Evolutionary conservation across 495 filamentous ascomycete genomes (phyloP).

Genomic region (Hyaloscypha finlandica): DNA sequence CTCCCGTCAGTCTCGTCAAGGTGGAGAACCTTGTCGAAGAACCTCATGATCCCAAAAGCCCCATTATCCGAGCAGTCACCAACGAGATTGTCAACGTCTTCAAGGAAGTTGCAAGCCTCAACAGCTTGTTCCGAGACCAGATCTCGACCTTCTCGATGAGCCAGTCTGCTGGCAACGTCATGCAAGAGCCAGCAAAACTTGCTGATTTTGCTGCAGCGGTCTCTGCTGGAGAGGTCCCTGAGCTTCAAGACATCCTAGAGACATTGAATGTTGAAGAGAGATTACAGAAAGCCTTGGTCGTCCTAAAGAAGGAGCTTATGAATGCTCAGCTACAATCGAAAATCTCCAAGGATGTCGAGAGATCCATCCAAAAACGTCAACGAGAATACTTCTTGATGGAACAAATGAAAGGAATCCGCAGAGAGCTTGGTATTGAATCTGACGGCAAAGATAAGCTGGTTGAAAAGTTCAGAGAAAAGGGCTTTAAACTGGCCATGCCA

Average conservation of each 20-base stretch:
- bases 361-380: slow-evolving; percentile 96
- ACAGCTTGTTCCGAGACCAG: slow-evolving; percentile 95
- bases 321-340: slow-evolving; percentile 96
- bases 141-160: slow-evolving; percentile 96
- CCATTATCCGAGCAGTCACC: slow-evolving; percentile 83
- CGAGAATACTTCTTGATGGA: slow-evolving; percentile 99
- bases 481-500: slow-evolving; percentile 92
- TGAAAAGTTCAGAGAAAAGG: slow-evolving; percentile 96
- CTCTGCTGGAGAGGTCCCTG: slow-evolving; percentile 82
- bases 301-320: slow-evolving; percentile 97
- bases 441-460: slow-evolving; percentile 98
- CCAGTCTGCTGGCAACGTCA: slow-evolving; percentile 90
- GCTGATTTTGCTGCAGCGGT: slow-evolving; percentile 98
- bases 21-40: slow-evolving; percentile 91
- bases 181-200: slow-evolving; percentile 89
- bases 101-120: slow-evolving; percentile 92
- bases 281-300: slow-evolving; percentile 83
- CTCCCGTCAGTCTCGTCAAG: slow-evolving; percentile 88
- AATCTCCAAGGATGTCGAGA: slow-evolving; percentile 97
- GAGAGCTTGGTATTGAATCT: slow-evolving; percentile 93
- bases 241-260: slow-evolving; percentile 93
- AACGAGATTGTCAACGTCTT: slow-evolving; percentile 98
- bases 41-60: slow-evolving; percentile 83
- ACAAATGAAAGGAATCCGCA: slow-evolving; percentile 98
- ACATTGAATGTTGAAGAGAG: slow-evolving; percentile 86